Base-by-base conservation (phyloP, 129 eudicot genomes). In the Escallonia rubra region DNA sequence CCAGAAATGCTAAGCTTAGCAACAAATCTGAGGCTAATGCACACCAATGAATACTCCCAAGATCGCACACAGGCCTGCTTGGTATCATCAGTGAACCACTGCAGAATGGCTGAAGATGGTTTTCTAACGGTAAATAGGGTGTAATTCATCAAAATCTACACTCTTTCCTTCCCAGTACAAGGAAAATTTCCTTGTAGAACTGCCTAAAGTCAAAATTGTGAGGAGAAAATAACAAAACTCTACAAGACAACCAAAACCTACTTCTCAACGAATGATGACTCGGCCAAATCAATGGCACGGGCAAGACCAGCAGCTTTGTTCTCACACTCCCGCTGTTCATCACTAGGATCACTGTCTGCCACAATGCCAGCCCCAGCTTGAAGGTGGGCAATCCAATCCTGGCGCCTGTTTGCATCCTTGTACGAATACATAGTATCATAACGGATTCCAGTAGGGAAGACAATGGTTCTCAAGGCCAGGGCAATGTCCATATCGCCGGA, bases 401-500 rank as follows among this genome's bases (percentile, higher is more conserved):
- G 81, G 46, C 96, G 77, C 23, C 60, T 93, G 59, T 75, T 79
- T 2, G 67, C 67, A 77, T 89, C 89, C 76, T 74, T 72, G 83
- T 89, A 93, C 4, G 95, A 89, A 68, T 80, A 94, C 99, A 94
- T 94, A 0, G 96, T 89, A 76, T 94, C 99, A 55, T 85, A 74
- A 3, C 97, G 85, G 6, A 79, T 73, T 13, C 74, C 78, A 40
- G 96, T 94, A 3, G 99, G 91, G 75, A 94, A 94, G 42, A 94
- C 97, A 15, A 94, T 90, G 10, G 99, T 94, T 72, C 99, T 87
- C 63, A 94, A 74, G 48, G 99, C 99, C 53, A 94, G 73, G 42
- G 99, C 99, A 15, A 94, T 83, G 61, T 94, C 99, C 97, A 94
- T 89, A 74, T 94, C 96, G 23, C 99, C 99, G 0, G 90, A 67